Evolutionary conservation across 148 eudicot species (phyloP), one percentile per base, ranked within the genome.

Genomic region (Silene conica): DNA sequence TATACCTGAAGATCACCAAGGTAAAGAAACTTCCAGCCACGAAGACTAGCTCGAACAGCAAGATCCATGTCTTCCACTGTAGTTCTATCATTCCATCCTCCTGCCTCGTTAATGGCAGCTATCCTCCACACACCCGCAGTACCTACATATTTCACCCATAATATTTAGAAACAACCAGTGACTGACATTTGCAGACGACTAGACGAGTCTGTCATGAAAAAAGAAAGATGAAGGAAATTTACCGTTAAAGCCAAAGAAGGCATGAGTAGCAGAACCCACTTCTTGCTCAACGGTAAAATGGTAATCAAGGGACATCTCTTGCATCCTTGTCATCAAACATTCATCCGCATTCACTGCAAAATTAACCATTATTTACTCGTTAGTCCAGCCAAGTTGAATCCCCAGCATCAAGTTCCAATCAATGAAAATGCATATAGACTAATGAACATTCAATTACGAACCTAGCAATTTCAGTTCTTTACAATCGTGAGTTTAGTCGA

Each of bases 91-190:
- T 93, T 93, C 98, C 98, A 93, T 19, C 98, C 98, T 16, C 98
- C 98, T 1, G 98, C 98, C 73, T 93, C 98, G 63, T 89, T 87
- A 22, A 93, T 93, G 50, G 98, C 97, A 18, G 82, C 92, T 60
- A 93, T 91, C 72, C 98, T 91, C 98, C 98, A 93, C n/a, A 93
- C 85, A 20, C 98, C 98, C 28, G 95, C 97, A 5, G 98, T 93
- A 2, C 98, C 98, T 93, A 67, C 66, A 76, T 22, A 43, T 50
- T 58, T 19, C 66, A 58, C 14, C 43, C 21, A 25, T 25, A 63
- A 46, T 26, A 38, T 38, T 38, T 38, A 38, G 1, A 28, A 23
- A 1, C 1, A 13, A 46, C 10, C 69, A 65, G 19, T 38, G 43
- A 38, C 43, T 1, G 16, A 48, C 54, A 14, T 26, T 41, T 26